Conservation (phyloP, 345 rosid species). For the Salix purpurea region DNA sequence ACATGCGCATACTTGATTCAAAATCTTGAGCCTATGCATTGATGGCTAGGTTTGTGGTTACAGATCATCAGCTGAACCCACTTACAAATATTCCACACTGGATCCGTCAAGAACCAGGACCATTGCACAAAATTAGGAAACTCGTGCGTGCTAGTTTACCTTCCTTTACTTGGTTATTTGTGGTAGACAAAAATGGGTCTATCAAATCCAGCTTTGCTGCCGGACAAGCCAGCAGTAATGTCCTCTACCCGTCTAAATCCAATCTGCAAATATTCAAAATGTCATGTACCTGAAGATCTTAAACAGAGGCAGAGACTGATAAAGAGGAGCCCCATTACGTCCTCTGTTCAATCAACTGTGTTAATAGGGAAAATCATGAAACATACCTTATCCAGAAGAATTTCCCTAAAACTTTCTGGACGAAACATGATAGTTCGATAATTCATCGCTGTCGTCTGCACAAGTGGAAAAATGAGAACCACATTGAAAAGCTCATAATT, state of each 20-base stretch:
- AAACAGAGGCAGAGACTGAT: background rate
- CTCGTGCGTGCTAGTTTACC: background rate
- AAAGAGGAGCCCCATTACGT: background rate
- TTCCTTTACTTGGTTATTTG: slow-evolving; percentile 35
- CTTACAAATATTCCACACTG: background rate
- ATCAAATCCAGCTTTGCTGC: slow-evolving; percentile 64
- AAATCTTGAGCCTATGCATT: too few species aligned
- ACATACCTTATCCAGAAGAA: slow-evolving; percentile 85
- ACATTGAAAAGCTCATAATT: background rate
- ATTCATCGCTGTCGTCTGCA: slow-evolving; percentile 68
- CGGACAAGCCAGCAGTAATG: slow-evolving; percentile 57
- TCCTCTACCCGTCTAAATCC: slow-evolving; percentile 85
- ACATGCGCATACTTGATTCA: too few species aligned
- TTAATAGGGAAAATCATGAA: background rate
- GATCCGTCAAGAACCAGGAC: too few species aligned
- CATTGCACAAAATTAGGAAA: background rate
- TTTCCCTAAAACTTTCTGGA: slow-evolving; percentile 64
- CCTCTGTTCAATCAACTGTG: background rate
- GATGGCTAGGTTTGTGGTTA: background rate
- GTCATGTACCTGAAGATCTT: background rate
- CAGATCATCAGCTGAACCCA: background rate
- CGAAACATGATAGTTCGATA: slow-evolving; percentile 41
- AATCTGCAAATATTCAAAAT: slow-evolving; percentile 44
- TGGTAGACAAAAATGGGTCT: slow-evolving; percentile 73
- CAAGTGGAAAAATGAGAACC: background rate